These are phyloP conservation scores for Puccinia triticina DNA, from an alignment of 1,284 basidiomycete genomes.

Conservation along the genomic window DNA sequence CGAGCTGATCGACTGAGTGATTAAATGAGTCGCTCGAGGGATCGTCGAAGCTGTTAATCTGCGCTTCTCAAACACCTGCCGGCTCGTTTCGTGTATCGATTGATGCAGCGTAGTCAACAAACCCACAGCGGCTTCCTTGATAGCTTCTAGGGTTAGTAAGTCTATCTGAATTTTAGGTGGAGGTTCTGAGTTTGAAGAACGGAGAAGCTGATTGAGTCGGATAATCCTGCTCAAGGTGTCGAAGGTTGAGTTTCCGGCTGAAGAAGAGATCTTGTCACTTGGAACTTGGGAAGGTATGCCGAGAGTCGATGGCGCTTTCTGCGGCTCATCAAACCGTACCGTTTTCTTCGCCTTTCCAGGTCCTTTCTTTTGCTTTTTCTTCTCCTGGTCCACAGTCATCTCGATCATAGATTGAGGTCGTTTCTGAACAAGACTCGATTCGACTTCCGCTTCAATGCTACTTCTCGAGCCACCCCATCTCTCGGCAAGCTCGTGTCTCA, in stretches of 20 bases:
- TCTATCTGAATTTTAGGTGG: background rate
- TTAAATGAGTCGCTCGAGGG: background rate
- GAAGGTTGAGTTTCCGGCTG: slow-evolving; percentile 3
- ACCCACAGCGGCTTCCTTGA: slow-evolving; percentile 24
- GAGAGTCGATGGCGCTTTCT: background rate
- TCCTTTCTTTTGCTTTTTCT: slow-evolving; percentile 13
- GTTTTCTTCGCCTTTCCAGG: background rate
- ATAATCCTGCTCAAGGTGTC: slow-evolving; percentile 32
- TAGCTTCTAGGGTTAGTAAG: slow-evolving; percentile 10
- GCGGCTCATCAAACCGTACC: slow-evolving; percentile 4
- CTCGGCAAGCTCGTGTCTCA: slow-evolving; percentile 30
- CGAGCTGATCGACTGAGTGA: slow-evolving; percentile 12
- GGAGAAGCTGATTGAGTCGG: slow-evolving; percentile 17
- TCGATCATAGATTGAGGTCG: background rate
- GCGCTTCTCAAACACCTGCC: background rate
- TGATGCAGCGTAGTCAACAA: slow-evolving; percentile 6
- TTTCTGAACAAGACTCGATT: background rate
- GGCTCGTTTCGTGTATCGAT: background rate
- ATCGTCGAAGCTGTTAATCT: background rate
- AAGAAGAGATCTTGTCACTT: background rate
- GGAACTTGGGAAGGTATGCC: background rate
- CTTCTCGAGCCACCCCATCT: background rate
- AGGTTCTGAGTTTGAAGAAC: background rate
- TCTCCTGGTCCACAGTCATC: background rate
- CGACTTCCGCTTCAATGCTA: background rate